Base-by-base conservation (phyloP, 1,139 yeast species). In the Tardiomyces blankii region DNA sequence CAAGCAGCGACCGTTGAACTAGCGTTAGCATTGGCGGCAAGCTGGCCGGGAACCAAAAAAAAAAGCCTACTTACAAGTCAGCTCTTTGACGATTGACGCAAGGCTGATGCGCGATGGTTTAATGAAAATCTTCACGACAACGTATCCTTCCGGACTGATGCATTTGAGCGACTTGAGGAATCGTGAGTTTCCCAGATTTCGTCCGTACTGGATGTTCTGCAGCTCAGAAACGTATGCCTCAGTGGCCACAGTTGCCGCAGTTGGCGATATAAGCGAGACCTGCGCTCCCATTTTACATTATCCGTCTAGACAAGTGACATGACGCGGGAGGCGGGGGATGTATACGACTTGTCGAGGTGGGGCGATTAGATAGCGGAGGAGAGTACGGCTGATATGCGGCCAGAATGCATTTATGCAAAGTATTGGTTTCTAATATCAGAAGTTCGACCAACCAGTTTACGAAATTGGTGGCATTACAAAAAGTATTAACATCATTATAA, bases 241-340 rank as follows among this genome's bases (percentile, higher is more conserved):
- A 4, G 88, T 74, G 12, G 95, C 96, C 56, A 91, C 86, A 1
- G 96, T 85, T 3, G 94, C 89, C 2, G 96, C 88, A 13, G 91
- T 79, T 6, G 96, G 96, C 27, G 96, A 87, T 59, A 87, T 67
- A 42, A 85, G 69, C 3, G 96, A 88, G 53, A 89, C 68, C 61
- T 84, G 83, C 18, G 86, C 87, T 16, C 96, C 96, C 96, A 89
- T 88, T 3, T 11, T 9, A 21, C 25, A 21, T 21, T 21, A 21
- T 21, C 25, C 7, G 25, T 21, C 25, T 21, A 21, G 25, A 7
- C 25, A 4, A 21, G 25, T 21, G 25, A 21, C 25, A 21, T 21
- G 25, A 21, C 25, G 25, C 25, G 25, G 25, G 4, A 21, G 25
- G 25, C 4, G 7, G 25, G 7, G 25, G 4, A 21, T 7, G 7